Conservation (phyloP, 2,329 filamentous ascomycete species). For the Nectriaceae sp. region DNA sequence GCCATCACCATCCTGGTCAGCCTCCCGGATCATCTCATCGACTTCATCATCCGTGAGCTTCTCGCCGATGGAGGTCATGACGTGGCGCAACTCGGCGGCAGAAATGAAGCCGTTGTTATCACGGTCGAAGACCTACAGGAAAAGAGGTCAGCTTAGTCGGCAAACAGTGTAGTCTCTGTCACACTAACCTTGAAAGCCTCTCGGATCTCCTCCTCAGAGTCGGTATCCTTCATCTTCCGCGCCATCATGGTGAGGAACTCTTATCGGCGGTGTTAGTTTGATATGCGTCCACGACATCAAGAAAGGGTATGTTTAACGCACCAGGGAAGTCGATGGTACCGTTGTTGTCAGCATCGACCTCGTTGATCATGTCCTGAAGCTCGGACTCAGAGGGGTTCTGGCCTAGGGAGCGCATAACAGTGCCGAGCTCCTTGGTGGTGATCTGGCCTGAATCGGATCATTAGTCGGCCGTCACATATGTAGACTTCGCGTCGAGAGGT, state of each 20-base stretch:
- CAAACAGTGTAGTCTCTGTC: not conserved
- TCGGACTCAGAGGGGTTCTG: conserved; percentile 91
- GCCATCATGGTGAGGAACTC: conserved; percentile 95
- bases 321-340: conserved; percentile 90
- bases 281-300: not conserved
- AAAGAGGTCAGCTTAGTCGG: not conserved
- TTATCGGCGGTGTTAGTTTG: conserved; percentile 38
- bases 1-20: conserved; percentile 86
- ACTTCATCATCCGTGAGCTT: conserved; percentile 90
- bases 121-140: conserved; percentile 72
- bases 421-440: conserved; percentile 87
- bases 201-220: conserved; percentile 87
- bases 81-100: conserved; percentile 82
- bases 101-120: conserved; percentile 94
- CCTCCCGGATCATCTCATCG: conserved; percentile 91
- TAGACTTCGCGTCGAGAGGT: conserved; percentile 6
- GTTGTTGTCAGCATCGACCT: conserved; percentile 90
- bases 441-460: conserved; percentile 68
- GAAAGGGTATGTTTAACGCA: conserved; percentile 44
- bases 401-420: conserved; percentile 86
- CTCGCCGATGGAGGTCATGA: conserved; percentile 91
- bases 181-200: conserved; percentile 77
- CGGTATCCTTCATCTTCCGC: conserved; percentile 91
- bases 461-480: conserved; percentile 19
- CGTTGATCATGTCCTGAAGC: conserved; percentile 92